Conservation (phyloP, 2,329 filamentous ascomycete species). For the Fusarium aywerte region DNA sequence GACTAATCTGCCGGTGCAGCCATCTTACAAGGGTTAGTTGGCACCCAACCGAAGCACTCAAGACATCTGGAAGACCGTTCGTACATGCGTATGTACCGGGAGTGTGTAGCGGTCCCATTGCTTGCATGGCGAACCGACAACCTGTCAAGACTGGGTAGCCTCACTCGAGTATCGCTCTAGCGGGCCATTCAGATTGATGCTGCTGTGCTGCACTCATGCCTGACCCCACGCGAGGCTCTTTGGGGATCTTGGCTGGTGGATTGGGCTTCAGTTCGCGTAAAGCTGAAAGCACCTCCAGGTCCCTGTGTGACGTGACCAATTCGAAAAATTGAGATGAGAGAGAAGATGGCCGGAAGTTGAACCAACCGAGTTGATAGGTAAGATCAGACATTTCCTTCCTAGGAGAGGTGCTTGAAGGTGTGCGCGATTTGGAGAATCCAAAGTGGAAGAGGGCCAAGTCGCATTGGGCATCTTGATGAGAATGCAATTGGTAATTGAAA, state of each 20-base stretch:
- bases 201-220: conserved; percentile 45
- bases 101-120: conserved; percentile 42
- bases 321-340: conserved; percentile 28
- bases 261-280: conserved; percentile 35
- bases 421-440: conserved; percentile 22
- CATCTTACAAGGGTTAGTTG: conserved; percentile 14
- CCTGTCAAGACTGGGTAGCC: conserved; percentile 44
- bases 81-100: conserved; percentile 22
- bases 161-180: conserved; percentile 37
- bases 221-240: conserved; percentile 44
- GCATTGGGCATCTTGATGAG: conserved; percentile 27
- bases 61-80: conserved; percentile 32
- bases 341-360: conserved; percentile 15
- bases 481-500: conserved; percentile 22
- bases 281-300: conserved; percentile 17
- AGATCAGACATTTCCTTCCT: conserved; percentile 29
- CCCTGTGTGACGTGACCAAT: conserved; percentile 32
- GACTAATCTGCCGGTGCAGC: conserved; percentile 19
- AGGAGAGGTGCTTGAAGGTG: conserved; percentile 30
- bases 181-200: conserved; percentile 15
- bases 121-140: conserved; percentile 47
- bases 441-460: conserved; percentile 18
- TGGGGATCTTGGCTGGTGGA: conserved; percentile 32
- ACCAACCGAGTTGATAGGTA: conserved; percentile 10
- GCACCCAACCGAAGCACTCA: conserved; percentile 21